Evolutionary conservation across 208 protist species (phyloP).

Genomic region (Leishmania guyanensis): DNA sequence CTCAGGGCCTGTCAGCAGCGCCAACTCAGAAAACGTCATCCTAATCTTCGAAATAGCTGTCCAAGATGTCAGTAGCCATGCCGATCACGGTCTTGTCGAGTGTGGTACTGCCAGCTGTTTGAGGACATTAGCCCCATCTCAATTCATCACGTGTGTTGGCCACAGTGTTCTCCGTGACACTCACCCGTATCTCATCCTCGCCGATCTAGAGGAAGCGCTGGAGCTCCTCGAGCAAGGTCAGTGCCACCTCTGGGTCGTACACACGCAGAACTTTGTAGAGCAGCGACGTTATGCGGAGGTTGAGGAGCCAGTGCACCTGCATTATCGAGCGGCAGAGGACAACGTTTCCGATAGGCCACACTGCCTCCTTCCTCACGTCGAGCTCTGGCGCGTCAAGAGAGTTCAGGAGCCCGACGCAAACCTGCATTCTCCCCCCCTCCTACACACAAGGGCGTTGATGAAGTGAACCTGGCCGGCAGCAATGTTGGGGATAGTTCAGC

Average conservation of each 20-base stretch:
- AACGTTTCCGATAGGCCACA: constrained; percentile 97
- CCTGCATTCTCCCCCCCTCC: constrained; percentile 39
- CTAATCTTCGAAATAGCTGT: constrained; percentile 86
- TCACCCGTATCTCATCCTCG: constrained; percentile 47
- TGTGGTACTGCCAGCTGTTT: constrained; percentile 94
- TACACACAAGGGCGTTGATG: constrained; percentile 90
- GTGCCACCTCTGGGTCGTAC: constrained; percentile 92
- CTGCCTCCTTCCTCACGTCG: constrained; percentile 98
- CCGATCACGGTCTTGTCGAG: constrained; percentile 95
- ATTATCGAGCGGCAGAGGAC: constrained; percentile 88
- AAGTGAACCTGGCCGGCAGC: constrained; percentile 95
- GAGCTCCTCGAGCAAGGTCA: constrained; percentile 95
- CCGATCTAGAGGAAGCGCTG: constrained; percentile 93
- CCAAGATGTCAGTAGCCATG: constrained; percentile 90
- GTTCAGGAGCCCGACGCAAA: constrained; percentile 93
- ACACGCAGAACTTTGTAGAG: constrained; percentile 92
- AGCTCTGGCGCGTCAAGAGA: constrained; percentile 88
- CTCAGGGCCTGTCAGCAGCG: too few species aligned
- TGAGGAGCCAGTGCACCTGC: constrained; percentile 92
- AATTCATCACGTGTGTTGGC: constrained; percentile 85
- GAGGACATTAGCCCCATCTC: constrained; percentile 93
- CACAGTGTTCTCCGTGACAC: constrained; percentile 53
- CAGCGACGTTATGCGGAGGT: constrained; percentile 85
- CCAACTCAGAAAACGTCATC: constrained; percentile 24
- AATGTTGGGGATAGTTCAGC: constrained; percentile 99